Evolutionary conservation across 495 filamentous ascomycete genomes (phyloP).

Genomic region (Penicillium manginii): DNA sequence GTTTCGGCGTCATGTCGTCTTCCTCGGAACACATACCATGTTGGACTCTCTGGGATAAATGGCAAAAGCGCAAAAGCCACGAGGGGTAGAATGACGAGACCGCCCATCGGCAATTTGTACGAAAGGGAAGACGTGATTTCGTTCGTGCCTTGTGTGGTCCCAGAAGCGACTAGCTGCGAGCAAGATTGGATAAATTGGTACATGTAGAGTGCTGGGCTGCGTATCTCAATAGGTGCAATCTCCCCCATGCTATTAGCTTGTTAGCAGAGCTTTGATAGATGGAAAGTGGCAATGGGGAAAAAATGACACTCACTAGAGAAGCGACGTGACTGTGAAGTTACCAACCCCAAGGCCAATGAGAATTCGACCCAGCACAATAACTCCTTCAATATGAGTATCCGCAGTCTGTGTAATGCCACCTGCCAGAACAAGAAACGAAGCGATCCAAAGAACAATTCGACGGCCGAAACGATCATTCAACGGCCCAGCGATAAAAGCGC

Average conservation of each 20-base stretch:
- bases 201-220: slow-evolving; percentile 39
- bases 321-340: slow-evolving; percentile 30
- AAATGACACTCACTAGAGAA: slow-evolving; percentile 21
- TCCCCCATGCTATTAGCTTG: slow-evolving; percentile 29
- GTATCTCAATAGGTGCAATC: slow-evolving; percentile 36
- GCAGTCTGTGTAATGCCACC: slow-evolving; percentile 27
- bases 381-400: slow-evolving; percentile 2
- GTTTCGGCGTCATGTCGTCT: slow-evolving; percentile 26
- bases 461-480: slow-evolving; percentile 29
- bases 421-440: slow-evolving; percentile 24
- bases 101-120: slow-evolving; percentile 41
- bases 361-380: slow-evolving; percentile 23
- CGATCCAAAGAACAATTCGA: slow-evolving; percentile 22
- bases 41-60: slow-evolving; percentile 40
- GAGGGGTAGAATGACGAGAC: slow-evolving; percentile 34
- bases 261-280: not conserved
- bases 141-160: slow-evolving; percentile 39
- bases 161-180: slow-evolving; percentile 37
- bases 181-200: slow-evolving; percentile 42
- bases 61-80: slow-evolving; percentile 34
- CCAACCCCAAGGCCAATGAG: slow-evolving; percentile 32
- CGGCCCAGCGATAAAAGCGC: slow-evolving; percentile 25
- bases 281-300: no score
- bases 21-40: slow-evolving; percentile 35
- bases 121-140: slow-evolving; percentile 24